Evolutionary conservation across 2,329 filamentous ascomycete genomes (phyloP), one percentile per base, ranked within the genome.

Genomic region (Nemania sp.): DNA sequence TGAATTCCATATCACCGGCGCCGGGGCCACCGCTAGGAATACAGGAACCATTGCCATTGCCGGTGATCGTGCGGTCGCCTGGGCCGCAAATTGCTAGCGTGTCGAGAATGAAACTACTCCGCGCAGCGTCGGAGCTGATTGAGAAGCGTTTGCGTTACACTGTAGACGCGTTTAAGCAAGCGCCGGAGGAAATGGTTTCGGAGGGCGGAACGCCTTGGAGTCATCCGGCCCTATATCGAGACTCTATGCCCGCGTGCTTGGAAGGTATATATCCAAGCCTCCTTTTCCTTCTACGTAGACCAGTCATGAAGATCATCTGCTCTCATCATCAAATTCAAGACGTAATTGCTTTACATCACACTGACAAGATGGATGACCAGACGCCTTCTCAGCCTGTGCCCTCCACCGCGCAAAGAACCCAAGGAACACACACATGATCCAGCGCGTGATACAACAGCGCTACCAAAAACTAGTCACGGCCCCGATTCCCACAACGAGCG

Each of bases 151-250:
- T 73, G 10, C 45, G 58, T 0, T 73, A 70, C 51, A 11, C 65
- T 20, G 43, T 73, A 13, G 63, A 70, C 24, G 26, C 20, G 11
- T 66, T 70, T n/a, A 69, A 66, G 26, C 18, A 24, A 3, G 65
- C 65, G 15, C 70, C 71, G 0, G 66, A 69, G 59, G 60, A 8
- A 5, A 70, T 72, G 65, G 52, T 70, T 27, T 47, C 52, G 2
- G 60, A 65, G 29, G 58, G 64, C 35, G 66, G 66, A 1, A 73
- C 70, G n/a, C 26, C 63, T 1, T 73, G 71, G 69, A 65, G 65
- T 32, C 71, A 73, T 57, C 63, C 65, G 4, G 59, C 62, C 10
- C n/a, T 73, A 2, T 73, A 70, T 35, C 53, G 49, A 20, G 65
- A 73, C 15, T 67, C 67, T 5, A 72, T 73, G 71, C 71, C 71